A percentile compares a stretch with the other conserved stretches of the same genome.
These are phyloP conservation scores for Cladophialophora psammophila DNA, from an alignment of 2,329 filamentous ascomycete species.

Conservation along the genomic window DNA sequence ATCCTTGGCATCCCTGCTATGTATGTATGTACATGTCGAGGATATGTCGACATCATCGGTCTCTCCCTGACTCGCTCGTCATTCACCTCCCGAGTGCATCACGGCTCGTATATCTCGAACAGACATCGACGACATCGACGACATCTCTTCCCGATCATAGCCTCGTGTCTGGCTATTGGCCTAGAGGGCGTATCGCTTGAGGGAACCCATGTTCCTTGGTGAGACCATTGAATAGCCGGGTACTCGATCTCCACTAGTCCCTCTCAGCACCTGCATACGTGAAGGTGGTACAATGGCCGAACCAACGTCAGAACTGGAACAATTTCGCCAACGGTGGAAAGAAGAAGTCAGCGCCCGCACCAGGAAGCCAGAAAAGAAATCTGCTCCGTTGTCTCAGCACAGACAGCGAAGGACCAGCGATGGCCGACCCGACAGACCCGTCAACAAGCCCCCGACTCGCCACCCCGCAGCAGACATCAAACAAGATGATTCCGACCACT, in stretches of 20 bases:
- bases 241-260: background rate
- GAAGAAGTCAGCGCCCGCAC: conserved; percentile 72
- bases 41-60: conserved; percentile 15
- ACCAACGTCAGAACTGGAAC: conserved; percentile 65
- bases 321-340: conserved; percentile 84
- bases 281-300: conserved; percentile 27
- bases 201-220: background rate
- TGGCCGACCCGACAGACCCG: conserved; percentile 36
- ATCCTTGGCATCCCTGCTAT: no score
- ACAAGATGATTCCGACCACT: conserved; percentile 48
- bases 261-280: conserved; percentile 8
- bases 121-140: background rate
- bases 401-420: conserved; percentile 32
- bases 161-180: background rate
- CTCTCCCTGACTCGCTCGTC: conserved; percentile 15
- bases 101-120: background rate
- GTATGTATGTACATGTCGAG: background rate
- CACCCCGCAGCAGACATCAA: conserved; percentile 50
- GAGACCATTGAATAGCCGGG: background rate
- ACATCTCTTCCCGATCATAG: background rate
- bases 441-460: conserved; percentile 49
- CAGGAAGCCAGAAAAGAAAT: conserved; percentile 29
- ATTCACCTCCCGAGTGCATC: no score
- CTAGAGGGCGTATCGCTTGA: background rate
- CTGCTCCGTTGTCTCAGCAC: conserved; percentile 10